Base-by-base conservation (phyloP, 2,329 filamentous ascomycete genomes). In the Albophoma yamanashiensis region DNA sequence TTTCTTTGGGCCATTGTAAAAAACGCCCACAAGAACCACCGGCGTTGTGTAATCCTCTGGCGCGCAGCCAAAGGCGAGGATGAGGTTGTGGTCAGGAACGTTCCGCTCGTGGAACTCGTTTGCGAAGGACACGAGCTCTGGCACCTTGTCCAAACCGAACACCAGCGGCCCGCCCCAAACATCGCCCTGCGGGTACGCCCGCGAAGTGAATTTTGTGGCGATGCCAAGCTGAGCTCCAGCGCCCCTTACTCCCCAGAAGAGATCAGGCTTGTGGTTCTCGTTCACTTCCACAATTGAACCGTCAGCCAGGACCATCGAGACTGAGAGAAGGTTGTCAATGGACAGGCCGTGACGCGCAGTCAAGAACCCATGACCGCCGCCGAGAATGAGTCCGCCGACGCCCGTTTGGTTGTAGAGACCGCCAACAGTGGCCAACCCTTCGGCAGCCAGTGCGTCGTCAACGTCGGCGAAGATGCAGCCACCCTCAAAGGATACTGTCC, bases 361-460 rank as follows among this genome's bases (percentile, higher is more conserved):
- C n/a, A 87, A 71, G 69, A 79, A 79, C 1, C 85, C 83, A 65
- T 82, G 83, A 1, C 84, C 84, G 34, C 83, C 83, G 1, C 82
- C 82, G 1, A 86, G 68, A 0, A 80, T 78, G 17, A 87, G 72
- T 0, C 82, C 85, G 2, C 82, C 84, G 7, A 87, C 80, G 8
- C 85, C 85, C 1, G 84, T 87, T 63, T 86, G 81, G 53, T 82
- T 82, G 20, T 87, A 82, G 0, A 83, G 85, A 3, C 85, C 85
- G 12, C 83, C 84, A 0, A 86, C 81, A 1, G 82, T 82, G 2
- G 82, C 84, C 3, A 87, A 75, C 0, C 77, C 76, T 64, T 82
- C 71, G 56, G 76, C 69, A 58, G 73, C 79, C 0, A 78, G 77
- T 0, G 77, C 78, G 4, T 74, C 69, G 63, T 86, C 82, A 17